Evolutionary conservation across 202 grass and related monocot genomes (phyloP), one percentile per base, ranked within the genome.

Genomic region (Panicum virgatum): DNA sequence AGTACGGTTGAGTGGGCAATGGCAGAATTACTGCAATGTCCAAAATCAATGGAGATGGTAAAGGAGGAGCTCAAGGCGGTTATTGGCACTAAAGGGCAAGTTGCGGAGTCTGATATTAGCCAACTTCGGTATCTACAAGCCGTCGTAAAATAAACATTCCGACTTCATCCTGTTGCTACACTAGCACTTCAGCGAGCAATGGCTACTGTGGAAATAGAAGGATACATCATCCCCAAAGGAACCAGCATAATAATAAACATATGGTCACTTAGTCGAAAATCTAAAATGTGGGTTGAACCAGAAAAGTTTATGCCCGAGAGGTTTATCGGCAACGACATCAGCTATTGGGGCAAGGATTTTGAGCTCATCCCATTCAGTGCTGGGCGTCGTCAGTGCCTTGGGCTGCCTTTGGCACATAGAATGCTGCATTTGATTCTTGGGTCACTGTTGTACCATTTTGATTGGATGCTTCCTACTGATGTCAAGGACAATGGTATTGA

Each of bases 301-400:
- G 65, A 63, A 0, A 75, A 77, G 15, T 89, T 85, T 71, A 19
- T 25, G 2, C 87, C 82, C 0, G 76, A 85, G 53, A 76, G 87
- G 22, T 89, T 89, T 51, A 37, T 89, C 13, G 72, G 47, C 14
- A 66, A 8, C n/a, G 72, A 68, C 5, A 18, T 74, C 15, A 79
- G 82, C 44, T 86, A 83, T 20, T 47, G 47, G 1, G 84, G 89
- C 5, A 34, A 62, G 10, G 56, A 91, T 12, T 87, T 84, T 16
- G 80, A 84, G 68, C 44, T 87, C 5, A 44, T 91, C 2, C 84
- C 89, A 10, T 91, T 87, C 18, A 81, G 89, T 27, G 80, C 80
- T 18, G 84, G 89, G 7, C 80, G 89, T 4, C 68, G 89, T 23
- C 80, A 81, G 27, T 91, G 76, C 84, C 76, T 77, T 5, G 84